Evolutionary conservation across 176 grass and related monocot species (phyloP), one percentile per base, ranked within the genome.

Genomic region (Neostapfia colusana): DNA sequence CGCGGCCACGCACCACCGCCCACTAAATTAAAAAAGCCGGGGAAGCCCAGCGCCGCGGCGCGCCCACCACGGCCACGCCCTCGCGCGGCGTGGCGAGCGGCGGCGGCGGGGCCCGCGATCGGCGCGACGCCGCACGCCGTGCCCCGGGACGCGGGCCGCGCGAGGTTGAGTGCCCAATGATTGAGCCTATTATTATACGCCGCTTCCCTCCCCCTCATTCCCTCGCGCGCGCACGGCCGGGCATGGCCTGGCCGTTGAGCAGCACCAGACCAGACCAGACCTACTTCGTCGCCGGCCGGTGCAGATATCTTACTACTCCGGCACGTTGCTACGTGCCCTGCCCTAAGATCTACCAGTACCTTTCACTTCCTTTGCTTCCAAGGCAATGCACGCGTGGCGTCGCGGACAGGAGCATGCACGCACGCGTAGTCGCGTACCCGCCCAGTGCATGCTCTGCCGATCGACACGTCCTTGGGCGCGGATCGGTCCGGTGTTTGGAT

Each of bases 101-200:
- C 27, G 0, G 73, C 5, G 2, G 4, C 3, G 69, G 69, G 48
- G 18, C 5, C 69, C 70, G 41, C 41, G 2, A n/a, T n/a, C 37
- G 38, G 66, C 71, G 51, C 27, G 53, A 50, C 72, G 81, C 84
- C 70, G 53, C 82, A 70, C 65, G 65, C 77, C 77, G 70, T 80
- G 83, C 75, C 77, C 70, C 53, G 23, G 53, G 56, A 53, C 58
- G 68, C 63, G 73, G 40, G 38, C 24, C 41, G 8, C 66, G 50
- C 41, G 8, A 58, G 50, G 79, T 77, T 73, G 74, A 87, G 79
- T 82, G 54, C 79, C 79, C 79, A 82, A 87, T 87, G 79, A 87
- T 87, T 78, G 60, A 0, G 16, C 39, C 21, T 77, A 77, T 28
- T 77, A 77, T 65, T 77, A 21, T 82, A 82, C 65, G 27, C 37